Conservation (phyloP, 2,329 filamentous ascomycete genomes). For the Sphaerulina vaccinii region DNA sequence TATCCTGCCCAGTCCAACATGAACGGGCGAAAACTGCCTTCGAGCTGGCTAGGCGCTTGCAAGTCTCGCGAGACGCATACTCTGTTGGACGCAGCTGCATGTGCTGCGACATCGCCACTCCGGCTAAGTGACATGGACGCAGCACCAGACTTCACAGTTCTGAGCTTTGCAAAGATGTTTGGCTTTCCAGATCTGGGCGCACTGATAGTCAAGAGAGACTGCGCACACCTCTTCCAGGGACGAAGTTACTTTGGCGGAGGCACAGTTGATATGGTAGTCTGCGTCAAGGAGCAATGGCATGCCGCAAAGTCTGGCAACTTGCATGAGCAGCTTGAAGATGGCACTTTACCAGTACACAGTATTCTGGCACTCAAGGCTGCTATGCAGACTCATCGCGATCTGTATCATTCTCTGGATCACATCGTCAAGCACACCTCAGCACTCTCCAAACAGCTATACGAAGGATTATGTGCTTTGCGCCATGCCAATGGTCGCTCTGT, state of each 20-base stretch:
- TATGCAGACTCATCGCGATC: constrained; percentile 62
- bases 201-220: constrained; percentile 73
- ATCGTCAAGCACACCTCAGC: constrained; percentile 70
- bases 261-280: constrained; percentile 83
- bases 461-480: constrained; percentile 57
- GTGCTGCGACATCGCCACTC: constrained; percentile 73
- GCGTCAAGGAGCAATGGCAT: constrained; percentile 76
- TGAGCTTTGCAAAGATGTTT: constrained; percentile 98
- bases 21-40: constrained; percentile 73
- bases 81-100: constrained; percentile 79
- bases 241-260: constrained; percentile 90
- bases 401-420: constrained; percentile 67
- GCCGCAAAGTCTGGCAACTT: constrained; percentile 67
- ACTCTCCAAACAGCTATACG: constrained; percentile 60
- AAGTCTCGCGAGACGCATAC: constrained; percentile 51
- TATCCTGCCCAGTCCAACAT: constrained; percentile 93
- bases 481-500: constrained; percentile 69
- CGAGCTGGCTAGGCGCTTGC: constrained; percentile 57
- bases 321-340: constrained; percentile 85
- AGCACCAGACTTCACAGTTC: constrained; percentile 78
- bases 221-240: constrained; percentile 59
- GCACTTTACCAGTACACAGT: constrained; percentile 84
- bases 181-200: constrained; percentile 90
- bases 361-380: constrained; percentile 81
- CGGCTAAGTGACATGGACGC: constrained; percentile 61